Conservation (phyloP, 1,139 yeast species). For the Geotrichum bryndzae region DNA sequence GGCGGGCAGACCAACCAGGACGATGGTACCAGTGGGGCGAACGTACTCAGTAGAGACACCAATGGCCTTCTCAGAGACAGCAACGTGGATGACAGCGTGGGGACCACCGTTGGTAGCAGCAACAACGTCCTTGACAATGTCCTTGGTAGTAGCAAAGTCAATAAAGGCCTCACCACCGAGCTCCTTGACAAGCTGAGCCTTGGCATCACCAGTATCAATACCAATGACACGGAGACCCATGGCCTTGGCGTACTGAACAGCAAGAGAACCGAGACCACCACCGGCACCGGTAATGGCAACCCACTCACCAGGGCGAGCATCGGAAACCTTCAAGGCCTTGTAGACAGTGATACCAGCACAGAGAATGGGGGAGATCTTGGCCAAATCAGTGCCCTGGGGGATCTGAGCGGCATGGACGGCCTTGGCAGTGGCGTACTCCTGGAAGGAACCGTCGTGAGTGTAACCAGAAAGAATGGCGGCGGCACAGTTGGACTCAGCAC, state of each 20-base stretch:
- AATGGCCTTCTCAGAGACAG: conserved; percentile 70
- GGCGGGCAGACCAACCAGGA: conserved; percentile 75
- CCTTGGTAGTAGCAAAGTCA: conserved; percentile 50
- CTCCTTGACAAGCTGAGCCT: conserved; percentile 48
- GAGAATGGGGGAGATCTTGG: conserved; percentile 64
- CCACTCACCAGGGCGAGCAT: conserved; percentile 66
- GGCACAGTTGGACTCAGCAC: conserved; percentile 65
- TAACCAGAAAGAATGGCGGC: conserved; percentile 67
- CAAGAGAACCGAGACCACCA: conserved; percentile 79
- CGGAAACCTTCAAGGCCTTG: conserved; percentile 72
- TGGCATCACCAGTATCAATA: conserved; percentile 68
- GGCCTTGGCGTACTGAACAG: conserved; percentile 75
- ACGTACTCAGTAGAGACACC: conserved; percentile 63
- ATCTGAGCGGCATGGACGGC: conserved; percentile 80
- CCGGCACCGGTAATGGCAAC: conserved; percentile 78
- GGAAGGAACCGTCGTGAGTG: conserved; percentile 79
- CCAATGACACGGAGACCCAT: conserved; percentile 75
- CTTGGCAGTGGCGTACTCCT: conserved; percentile 79
- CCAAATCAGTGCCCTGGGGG: conserved; percentile 65
- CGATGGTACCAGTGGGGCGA: conserved; percentile 71
- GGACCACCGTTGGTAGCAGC: conserved; percentile 68
- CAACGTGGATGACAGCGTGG: conserved; percentile 74
- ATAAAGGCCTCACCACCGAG: conserved; percentile 68
- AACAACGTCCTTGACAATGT: conserved; percentile 46
- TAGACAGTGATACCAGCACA: conserved; percentile 85